phyloP scores from a whole-genome alignment of 2,329 filamentous ascomycete genomes.

The Cladosporium sp. region DNA sequence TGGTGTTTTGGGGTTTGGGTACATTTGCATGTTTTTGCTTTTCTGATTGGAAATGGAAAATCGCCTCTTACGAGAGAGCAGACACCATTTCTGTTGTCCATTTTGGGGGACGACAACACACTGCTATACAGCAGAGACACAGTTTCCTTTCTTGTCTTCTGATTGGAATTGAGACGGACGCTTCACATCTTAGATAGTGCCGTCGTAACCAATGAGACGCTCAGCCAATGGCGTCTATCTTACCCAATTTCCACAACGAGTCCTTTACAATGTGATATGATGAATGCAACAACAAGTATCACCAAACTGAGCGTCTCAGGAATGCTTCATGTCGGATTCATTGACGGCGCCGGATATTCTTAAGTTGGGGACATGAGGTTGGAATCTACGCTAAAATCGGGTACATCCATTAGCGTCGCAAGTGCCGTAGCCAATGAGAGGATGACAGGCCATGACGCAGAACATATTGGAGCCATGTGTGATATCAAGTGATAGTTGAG shows the following conservation, averaged over 20 bases:
- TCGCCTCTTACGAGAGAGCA: slow-evolving; percentile 1
- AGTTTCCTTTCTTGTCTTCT: background rate
- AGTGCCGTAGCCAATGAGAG: background rate
- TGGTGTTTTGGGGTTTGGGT: slow-evolving; percentile 6
- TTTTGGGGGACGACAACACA: background rate
- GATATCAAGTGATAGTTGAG: background rate
- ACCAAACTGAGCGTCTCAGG: too few species aligned
- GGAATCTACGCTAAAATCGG: background rate
- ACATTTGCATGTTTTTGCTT: background rate
- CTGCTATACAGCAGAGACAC: background rate
- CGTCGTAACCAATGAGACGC: background rate
- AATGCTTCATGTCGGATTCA: too few species aligned
- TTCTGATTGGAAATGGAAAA: background rate
- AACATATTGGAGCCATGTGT: too few species aligned
- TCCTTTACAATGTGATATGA: too few species aligned
- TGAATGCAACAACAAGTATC: too few species aligned
- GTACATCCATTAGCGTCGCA: background rate
- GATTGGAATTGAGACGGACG: background rate
- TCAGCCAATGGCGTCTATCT: background rate
- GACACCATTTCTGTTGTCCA: background rate
- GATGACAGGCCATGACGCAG: too few species aligned
- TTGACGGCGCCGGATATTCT: too few species aligned
- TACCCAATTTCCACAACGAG: too few species aligned
- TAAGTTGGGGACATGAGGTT: too few species aligned
- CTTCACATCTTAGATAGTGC: background rate